These are phyloP conservation scores for Gnetum montanum DNA, from an alignment of 75 land plant genomes.

Conservation along the genomic window DNA sequence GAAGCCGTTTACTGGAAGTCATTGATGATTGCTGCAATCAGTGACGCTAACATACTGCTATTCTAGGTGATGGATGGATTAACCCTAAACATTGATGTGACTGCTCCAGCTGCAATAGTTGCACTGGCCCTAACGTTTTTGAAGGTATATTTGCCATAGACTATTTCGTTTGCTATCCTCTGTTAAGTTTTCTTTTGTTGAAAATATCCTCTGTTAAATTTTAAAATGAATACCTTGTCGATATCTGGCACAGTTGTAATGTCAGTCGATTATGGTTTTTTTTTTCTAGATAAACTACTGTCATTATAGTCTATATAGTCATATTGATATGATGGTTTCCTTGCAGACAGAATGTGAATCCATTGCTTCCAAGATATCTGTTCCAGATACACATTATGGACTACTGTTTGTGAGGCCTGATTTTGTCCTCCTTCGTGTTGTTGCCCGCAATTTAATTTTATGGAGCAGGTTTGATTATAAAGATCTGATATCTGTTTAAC, in stretches of 20 bases:
- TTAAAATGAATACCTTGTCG: not conserved
- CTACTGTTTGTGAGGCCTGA: conserved; percentile 98
- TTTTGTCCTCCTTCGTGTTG: conserved; percentile 83
- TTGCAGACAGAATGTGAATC: conserved; percentile 76
- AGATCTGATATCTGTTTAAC: not conserved
- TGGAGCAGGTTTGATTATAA: conserved; percentile 69
- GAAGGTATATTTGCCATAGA: conserved; percentile 42
- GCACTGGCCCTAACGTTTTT: conserved; percentile 86
- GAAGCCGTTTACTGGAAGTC: no score
- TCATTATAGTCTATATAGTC: no score
- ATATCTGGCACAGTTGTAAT: not conserved
- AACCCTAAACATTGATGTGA: conserved; percentile 82
- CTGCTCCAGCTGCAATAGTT: conserved; percentile 97
- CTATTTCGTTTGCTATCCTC: not conserved
- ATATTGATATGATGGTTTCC: no score
- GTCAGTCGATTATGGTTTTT: not conserved
- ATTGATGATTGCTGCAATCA: no score
- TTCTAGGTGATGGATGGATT: conserved; percentile 77
- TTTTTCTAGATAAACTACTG: not conserved
- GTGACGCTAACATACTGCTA: no score
- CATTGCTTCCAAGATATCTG: conserved; percentile 72
- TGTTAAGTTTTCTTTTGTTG: no score
- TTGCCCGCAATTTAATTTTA: conserved; percentile 89
- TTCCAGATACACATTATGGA: conserved; percentile 81
- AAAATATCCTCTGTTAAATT: no score